Evolutionary conservation across 1,284 basidiomycete genomes (phyloP), one percentile per base, ranked within the genome.

Genomic region (Mycocalia duriaeana): DNA sequence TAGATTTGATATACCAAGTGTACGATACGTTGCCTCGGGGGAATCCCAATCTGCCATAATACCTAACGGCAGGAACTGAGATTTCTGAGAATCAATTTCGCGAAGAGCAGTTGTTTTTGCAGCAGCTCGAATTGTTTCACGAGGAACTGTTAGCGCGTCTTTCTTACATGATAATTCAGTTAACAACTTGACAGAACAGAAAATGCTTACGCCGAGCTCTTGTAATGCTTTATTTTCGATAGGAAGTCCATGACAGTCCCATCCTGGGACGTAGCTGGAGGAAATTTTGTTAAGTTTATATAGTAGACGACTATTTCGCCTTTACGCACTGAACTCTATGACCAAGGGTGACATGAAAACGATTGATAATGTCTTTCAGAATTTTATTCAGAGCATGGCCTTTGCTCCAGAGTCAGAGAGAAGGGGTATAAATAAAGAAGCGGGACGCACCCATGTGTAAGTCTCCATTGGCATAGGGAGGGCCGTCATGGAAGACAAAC

Each of bases 301-400:
- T n/a, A 5, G 31, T 13, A 31, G 14, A 25, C 39, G 46, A 40
- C 50, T 42, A 35, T 52, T 1, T 11, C 11, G 36, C 8, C 18
- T 24, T 40, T 38, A 71, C 87, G 63, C 53, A 95, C 91, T 94
- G 85, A 23, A 99, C 87, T 52, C 81, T 79, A 52, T 80, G 72
- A 3, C 94, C 94, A 26, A 78, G 72, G 7, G 86, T 78, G 8
- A 98, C 75, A 53, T 94, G 85, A 62, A 85, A 98, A 3, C 95
- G 85, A 57, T 91, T 93, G 51, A 96, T 91, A 54, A 98, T 89
- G 63, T 99, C 96, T 69, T 99, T 99, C 43, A 97, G 64, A 38
- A 98, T 91, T 67, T 98, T 98, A 70, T 99, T 99, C 53, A 99
- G 67, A 0, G 95, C 94, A 65, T 99, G 96, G 2, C 95, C 94